phyloP scores from a whole-genome alignment of 805 yeast genomes.

The Starmerella gropengiesseri region DNA sequence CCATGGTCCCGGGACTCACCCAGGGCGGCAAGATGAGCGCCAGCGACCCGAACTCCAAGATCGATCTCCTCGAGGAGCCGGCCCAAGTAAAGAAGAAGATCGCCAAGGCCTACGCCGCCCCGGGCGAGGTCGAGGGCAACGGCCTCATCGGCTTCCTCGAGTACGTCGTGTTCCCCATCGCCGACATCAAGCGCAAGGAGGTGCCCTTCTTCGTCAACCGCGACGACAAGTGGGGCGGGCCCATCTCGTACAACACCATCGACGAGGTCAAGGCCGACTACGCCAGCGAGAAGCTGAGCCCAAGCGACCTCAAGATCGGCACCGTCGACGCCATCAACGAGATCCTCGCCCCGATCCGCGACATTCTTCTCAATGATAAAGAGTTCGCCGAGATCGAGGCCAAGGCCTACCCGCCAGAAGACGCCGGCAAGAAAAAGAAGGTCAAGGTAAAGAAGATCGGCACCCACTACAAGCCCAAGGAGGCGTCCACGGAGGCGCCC shows the following conservation, averaged over 20 bases:
- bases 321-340: slow-evolving; percentile 74
- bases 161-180: slow-evolving; percentile 74
- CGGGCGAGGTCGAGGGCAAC: slow-evolving; percentile 83
- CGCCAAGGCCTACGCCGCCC: slow-evolving; percentile 86
- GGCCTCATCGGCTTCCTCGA: slow-evolving; percentile 82
- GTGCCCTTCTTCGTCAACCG: slow-evolving; percentile 68
- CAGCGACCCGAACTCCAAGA: slow-evolving; percentile 95
- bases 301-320: slow-evolving; percentile 90
- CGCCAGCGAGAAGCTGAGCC: slow-evolving; percentile 63
- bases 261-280: slow-evolving; percentile 63
- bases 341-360: slow-evolving; percentile 74
- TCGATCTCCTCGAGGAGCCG: slow-evolving; percentile 85
- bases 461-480: slow-evolving; percentile 41
- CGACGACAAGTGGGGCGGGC: slow-evolving; percentile 97
- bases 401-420: slow-evolving; percentile 77
- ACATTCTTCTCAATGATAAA: slow-evolving; percentile 45
- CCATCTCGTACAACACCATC: slow-evolving; percentile 57
- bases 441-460: slow-evolving; percentile 71
- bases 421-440: slow-evolving; percentile 47
- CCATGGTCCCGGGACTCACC: slow-evolving; percentile 94
- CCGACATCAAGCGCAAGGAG: slow-evolving; percentile 49
- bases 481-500: slow-evolving; percentile 2
- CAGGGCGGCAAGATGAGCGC: slow-evolving; percentile 99
- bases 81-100: slow-evolving; percentile 81
- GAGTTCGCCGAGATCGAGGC: slow-evolving; percentile 67